A percentile compares a stretch with the other conserved stretches of the same genome.
Evolutionary conservation across 192 early-diverging fungal genomes (phyloP).

Genomic region (Jimgerdemannia flammicorona): DNA sequence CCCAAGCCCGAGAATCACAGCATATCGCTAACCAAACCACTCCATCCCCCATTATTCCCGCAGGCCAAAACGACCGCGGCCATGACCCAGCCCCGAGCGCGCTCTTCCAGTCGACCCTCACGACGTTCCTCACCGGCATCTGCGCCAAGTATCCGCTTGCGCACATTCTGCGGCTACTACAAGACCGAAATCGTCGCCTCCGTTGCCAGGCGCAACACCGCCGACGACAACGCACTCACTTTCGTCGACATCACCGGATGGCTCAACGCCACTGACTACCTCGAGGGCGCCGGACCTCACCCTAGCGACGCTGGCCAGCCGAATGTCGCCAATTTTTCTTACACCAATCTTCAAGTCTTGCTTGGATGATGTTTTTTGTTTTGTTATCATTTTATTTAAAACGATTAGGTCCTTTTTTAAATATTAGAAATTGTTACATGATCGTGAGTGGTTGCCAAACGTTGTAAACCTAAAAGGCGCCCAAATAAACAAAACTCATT

Average conservation of each 20-base stretch:
- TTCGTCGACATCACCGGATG: not conserved
- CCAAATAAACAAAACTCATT: too few relatives aligned
- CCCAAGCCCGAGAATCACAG: not conserved
- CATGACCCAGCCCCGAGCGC: not conserved
- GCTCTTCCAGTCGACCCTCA: not conserved
- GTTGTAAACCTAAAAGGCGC: too few relatives aligned
- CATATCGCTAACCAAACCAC: not conserved
- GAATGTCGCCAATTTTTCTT: not conserved
- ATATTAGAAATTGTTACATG: too few relatives aligned
- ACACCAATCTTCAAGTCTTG: not conserved
- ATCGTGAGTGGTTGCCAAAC: too few relatives aligned
- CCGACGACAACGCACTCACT: not conserved
- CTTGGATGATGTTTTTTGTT: not conserved
- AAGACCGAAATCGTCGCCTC: not conserved
- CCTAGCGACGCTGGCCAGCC: not conserved
- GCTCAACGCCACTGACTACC: not conserved
- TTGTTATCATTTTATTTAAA: too few relatives aligned
- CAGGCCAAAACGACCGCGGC: not conserved
- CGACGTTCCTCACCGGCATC: not conserved
- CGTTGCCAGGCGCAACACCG: not conserved
- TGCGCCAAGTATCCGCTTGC: not conserved
- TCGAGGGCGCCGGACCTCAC: not conserved
- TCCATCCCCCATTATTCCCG: not conserved
- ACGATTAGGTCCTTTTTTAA: too few relatives aligned
- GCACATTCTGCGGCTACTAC: not conserved